Evolutionary conservation across 2,329 filamentous ascomycete species (phyloP).

Genomic region (Colletotrichum liaoningense): DNA sequence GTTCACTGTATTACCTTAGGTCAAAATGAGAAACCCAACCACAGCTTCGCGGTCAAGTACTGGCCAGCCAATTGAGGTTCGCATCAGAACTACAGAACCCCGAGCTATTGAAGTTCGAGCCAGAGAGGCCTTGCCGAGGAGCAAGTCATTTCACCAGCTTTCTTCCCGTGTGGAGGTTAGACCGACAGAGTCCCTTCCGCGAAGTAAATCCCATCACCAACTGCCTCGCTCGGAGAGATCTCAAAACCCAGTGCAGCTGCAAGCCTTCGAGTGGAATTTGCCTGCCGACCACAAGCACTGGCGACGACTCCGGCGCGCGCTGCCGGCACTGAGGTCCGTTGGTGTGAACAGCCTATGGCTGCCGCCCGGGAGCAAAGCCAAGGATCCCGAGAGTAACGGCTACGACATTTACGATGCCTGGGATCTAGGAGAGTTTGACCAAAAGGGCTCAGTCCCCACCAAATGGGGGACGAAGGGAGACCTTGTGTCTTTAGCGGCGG

Average conservation of each 20-base stretch:
- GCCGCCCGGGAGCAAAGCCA: constrained; percentile 32
- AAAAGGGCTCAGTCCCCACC: constrained; percentile 30
- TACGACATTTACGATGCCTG: constrained; percentile 34
- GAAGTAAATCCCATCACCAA: constrained; percentile 13
- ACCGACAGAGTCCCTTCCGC: constrained; percentile 2
- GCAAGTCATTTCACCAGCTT: not conserved
- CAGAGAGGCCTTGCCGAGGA: not conserved
- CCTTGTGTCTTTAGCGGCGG: constrained; percentile 12
- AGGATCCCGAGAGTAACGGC: constrained; percentile 30
- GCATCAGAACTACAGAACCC: not conserved
- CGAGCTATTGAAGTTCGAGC: not conserved
- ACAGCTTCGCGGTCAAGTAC: not conserved
- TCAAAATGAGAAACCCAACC: constrained; percentile 18
- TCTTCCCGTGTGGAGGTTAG: not conserved
- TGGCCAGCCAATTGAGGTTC: not conserved
- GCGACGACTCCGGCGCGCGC: not conserved
- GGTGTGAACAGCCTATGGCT: constrained; percentile 28
- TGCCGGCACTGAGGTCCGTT: constrained; percentile 15
- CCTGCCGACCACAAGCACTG: constrained; percentile 29
- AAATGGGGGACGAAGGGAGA: constrained; percentile 34
- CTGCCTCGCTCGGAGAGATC: constrained; percentile 8
- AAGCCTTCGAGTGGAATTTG: constrained; percentile 32
- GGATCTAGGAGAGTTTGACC: constrained; percentile 33
- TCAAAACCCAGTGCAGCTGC: constrained; percentile 28
- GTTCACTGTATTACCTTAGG: not conserved